phyloP scores from a whole-genome alignment of 192 early-diverging fungal genomes.

The Podila verticillata region DNA sequence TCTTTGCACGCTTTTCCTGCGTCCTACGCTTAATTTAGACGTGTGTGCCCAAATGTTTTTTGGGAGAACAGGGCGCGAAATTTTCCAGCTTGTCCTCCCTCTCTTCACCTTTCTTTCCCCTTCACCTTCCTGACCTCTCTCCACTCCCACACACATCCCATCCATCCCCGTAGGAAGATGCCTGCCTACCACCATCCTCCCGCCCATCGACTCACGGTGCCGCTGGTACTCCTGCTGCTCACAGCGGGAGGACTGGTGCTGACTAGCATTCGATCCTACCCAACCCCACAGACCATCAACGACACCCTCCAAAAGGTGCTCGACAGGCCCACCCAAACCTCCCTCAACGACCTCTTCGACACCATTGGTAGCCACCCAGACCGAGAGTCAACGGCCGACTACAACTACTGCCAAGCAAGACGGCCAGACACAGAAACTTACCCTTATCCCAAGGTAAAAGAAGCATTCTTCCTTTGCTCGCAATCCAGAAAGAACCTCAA shows the following conservation, averaged over 20 bases:
- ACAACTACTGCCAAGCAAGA: slow-evolving; percentile 42
- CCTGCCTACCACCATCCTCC: background rate
- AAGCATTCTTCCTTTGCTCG: too few relatives aligned
- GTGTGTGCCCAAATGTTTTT: too few relatives aligned
- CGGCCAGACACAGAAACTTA: slow-evolving; percentile 21
- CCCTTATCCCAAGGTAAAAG: slow-evolving; percentile 25
- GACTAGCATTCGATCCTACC: background rate
- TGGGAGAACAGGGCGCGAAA: background rate
- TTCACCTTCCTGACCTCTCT: background rate
- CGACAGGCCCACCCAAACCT: slow-evolving; percentile 2
- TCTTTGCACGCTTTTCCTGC: too few relatives aligned
- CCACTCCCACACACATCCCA: background rate
- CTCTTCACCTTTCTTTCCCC: background rate
- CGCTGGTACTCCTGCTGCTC: slow-evolving; percentile 11
- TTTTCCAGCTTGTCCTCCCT: background rate
- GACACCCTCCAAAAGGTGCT: background rate
- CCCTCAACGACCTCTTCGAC: slow-evolving; percentile 10
- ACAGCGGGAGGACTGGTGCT: slow-evolving; percentile 23
- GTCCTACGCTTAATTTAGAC: too few relatives aligned
- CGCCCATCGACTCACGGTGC: slow-evolving; percentile 5
- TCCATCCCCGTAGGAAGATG: background rate
- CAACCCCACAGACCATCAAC: background rate
- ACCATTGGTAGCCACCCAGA: background rate
- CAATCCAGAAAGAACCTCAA: background rate
- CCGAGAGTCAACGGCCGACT: background rate